Evolutionary conservation across 75 land plant species (phyloP).

Genomic region (Cunninghamia lanceolata): DNA sequence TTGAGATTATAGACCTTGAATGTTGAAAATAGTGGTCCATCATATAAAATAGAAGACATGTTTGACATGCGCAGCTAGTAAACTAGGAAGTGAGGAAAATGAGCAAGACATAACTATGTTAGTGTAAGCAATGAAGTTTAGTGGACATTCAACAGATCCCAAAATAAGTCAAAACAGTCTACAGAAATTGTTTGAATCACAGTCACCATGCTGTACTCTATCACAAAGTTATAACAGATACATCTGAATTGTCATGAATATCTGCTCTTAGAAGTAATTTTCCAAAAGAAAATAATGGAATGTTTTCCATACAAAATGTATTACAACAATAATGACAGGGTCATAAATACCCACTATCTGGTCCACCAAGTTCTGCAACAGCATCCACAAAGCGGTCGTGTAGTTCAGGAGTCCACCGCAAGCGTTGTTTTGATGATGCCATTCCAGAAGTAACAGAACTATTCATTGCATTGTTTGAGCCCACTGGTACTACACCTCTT

Average conservation of each 20-base stretch:
- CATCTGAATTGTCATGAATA: background rate
- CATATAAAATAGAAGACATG: no score
- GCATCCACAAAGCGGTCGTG: slow-evolving; percentile 37
- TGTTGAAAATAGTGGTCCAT: background rate
- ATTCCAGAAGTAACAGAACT: slow-evolving; percentile 14
- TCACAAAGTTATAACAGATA: background rate
- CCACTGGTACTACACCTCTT: background rate
- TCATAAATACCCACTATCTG: slow-evolving; percentile 30
- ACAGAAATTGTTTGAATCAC: background rate
- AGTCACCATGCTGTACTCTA: background rate
- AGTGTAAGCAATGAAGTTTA: no score
- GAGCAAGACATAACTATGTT: no score
- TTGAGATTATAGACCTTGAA: background rate
- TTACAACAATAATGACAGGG: background rate
- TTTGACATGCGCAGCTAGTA: no score
- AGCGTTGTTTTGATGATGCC: slow-evolving; percentile 30
- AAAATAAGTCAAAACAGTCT: background rate
- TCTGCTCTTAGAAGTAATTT: background rate
- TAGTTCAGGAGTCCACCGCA: slow-evolving; percentile 36
- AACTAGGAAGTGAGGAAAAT: no score
- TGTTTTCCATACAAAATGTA: background rate
- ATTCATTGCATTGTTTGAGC: slow-evolving; percentile 10
- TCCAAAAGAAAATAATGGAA: background rate
- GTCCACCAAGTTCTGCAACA: slow-evolving; percentile 40
- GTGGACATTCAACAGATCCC: background rate